These are phyloP conservation scores for Phytopythium aichiense DNA, from an alignment of 352 stramenopile genomes.

Conservation along the genomic window DNA sequence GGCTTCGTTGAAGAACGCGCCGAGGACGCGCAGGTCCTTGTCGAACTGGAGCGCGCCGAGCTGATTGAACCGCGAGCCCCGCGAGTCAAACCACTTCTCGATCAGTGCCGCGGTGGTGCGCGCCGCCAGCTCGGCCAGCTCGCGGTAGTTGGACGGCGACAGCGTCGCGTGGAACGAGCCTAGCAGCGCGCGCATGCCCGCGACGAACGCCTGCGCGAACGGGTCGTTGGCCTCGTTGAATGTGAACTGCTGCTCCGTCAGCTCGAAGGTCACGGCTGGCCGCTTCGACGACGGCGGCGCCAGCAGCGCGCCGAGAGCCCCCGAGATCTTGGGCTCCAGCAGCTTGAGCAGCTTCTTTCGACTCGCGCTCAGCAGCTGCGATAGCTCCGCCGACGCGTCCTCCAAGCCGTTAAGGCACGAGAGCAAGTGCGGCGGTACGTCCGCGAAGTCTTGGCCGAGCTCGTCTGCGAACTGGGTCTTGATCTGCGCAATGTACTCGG, in stretches of 20 bases:
- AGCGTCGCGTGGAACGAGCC: slow-evolving; percentile 43
- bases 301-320: slow-evolving; percentile 47
- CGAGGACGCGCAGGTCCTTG: slow-evolving; percentile 79
- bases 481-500: slow-evolving; percentile 78
- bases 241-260: slow-evolving; percentile 84
- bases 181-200: slow-evolving; percentile 50
- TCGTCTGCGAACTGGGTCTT: slow-evolving; percentile 73
- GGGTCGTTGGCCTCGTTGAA: slow-evolving; percentile 87
- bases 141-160: slow-evolving; percentile 54
- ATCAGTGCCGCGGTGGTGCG: slow-evolving; percentile 39
- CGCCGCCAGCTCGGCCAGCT: slow-evolving; percentile 48
- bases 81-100: slow-evolving; percentile 60
- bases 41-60: slow-evolving; percentile 84
- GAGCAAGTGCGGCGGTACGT: slow-evolving; percentile 68
- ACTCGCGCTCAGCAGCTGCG: slow-evolving; percentile 58
- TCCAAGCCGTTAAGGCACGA: slow-evolving; percentile 72
- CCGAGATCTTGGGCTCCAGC: slow-evolving; percentile 67
- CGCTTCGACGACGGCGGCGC: slow-evolving; percentile 34
- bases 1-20: slow-evolving; percentile 49
- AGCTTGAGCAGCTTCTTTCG: slow-evolving; percentile 77
- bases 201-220: slow-evolving; percentile 75
- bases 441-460: slow-evolving; percentile 62
- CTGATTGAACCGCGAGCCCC: slow-evolving; percentile 64
- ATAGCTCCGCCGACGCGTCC: slow-evolving; percentile 63
- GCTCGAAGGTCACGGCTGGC: slow-evolving; percentile 62